A percentile compares a stretch with the other conserved stretches of the same genome.
Evolutionary conservation across 805 yeast genomes (phyloP).

Genomic region (Candida golubevii): DNA sequence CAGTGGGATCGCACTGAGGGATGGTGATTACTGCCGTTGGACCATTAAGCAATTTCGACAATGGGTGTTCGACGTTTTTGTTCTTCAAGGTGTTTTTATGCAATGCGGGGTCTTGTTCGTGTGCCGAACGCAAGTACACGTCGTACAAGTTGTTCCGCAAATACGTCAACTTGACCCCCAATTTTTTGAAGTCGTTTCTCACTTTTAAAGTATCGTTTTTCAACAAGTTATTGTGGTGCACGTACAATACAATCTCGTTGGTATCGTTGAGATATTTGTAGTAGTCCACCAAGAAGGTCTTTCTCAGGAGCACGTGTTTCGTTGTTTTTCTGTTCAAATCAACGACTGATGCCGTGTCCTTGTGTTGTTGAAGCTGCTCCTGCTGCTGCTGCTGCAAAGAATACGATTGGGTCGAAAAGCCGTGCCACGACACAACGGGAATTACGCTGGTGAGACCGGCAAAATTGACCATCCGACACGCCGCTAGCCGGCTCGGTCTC

Average conservation of each 20-base stretch:
- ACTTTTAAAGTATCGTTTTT: slow-evolving; percentile 63
- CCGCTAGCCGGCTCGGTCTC: slow-evolving; percentile 1
- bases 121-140: slow-evolving; percentile 69
- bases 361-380: neutral
- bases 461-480: neutral
- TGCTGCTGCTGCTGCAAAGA: neutral
- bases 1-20: slow-evolving; percentile 64
- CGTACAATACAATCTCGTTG: slow-evolving; percentile 67
- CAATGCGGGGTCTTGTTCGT: slow-evolving; percentile 71
- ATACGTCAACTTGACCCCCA: slow-evolving; percentile 69
- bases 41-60: slow-evolving; percentile 67
- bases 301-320: slow-evolving; percentile 69
- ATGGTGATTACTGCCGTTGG: slow-evolving; percentile 81
- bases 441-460: neutral
- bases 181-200: slow-evolving; percentile 55
- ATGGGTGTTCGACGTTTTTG: slow-evolving; percentile 55
- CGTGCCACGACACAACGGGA: neutral
- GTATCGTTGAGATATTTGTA: slow-evolving; percentile 68
- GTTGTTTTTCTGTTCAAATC: slow-evolving; percentile 39
- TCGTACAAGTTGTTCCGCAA: slow-evolving; percentile 67
- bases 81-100: slow-evolving; percentile 44
- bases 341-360: neutral
- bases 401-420: slow-evolving; percentile 2
- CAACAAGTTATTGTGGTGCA: slow-evolving; percentile 79
- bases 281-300: slow-evolving; percentile 78